Evolutionary conservation across 75 land plant species (phyloP).

Genomic region (Sequoiadendron giganteum): DNA sequence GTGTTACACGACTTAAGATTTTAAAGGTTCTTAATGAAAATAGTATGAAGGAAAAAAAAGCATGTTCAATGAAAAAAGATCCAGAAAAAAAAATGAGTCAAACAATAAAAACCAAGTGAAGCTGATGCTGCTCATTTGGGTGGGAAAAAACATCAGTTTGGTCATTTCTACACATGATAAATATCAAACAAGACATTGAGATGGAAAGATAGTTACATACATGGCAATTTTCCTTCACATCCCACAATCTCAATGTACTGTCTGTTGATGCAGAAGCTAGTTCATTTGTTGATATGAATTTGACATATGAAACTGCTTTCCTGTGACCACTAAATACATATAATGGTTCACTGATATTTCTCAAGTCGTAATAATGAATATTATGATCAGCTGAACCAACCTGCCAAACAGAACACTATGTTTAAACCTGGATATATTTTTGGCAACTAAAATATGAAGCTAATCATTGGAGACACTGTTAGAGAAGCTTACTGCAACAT

Average conservation of each 20-base stretch:
- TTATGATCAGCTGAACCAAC: slow-evolving; percentile 99
- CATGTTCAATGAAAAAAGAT: neutral
- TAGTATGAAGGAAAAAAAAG: neutral
- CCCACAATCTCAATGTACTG: slow-evolving; percentile 93
- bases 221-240: slow-evolving; percentile 69
- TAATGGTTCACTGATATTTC: slow-evolving; percentile 68
- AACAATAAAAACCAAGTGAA: neutral
- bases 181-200: neutral
- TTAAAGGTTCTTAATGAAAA: neutral
- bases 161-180: neutral
- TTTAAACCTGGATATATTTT: neutral
- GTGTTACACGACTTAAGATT: neutral
- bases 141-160: neutral
- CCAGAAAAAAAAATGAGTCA: neutral
- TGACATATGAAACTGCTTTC: slow-evolving; percentile 98
- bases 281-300: slow-evolving; percentile 83
- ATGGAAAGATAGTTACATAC: slow-evolving; percentile 24
- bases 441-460: neutral
- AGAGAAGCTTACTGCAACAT: slow-evolving; percentile 68
- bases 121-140: neutral
- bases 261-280: slow-evolving; percentile 99
- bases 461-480: neutral
- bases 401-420: slow-evolving; percentile 34
- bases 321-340: slow-evolving; percentile 86
- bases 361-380: slow-evolving; percentile 94